Percentiles rank a stretch among this genome's conserved stretches.
Conservation (phyloP, 345 rosid genomes). For the Atalantia buxifolia region DNA sequence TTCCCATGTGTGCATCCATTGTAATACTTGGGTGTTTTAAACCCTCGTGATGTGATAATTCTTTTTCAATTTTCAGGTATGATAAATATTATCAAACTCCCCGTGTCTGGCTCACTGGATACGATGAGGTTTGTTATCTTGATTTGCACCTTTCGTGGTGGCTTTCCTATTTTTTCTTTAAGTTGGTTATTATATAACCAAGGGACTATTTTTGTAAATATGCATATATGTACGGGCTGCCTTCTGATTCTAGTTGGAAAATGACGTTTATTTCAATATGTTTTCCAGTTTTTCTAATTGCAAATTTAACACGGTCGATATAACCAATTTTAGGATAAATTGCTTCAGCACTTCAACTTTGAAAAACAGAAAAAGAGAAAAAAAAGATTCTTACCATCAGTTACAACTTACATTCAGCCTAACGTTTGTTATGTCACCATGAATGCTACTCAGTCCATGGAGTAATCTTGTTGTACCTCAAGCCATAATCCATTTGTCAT, state of each 20-base stretch:
- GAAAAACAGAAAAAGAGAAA: background rate
- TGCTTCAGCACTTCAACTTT: background rate
- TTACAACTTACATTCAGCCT: background rate
- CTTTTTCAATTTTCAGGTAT: constrained; percentile 46
- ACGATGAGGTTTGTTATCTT: constrained; percentile 64
- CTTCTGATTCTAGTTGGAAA: background rate
- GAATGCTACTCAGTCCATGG: background rate
- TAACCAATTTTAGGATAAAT: background rate
- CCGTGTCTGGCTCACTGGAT: constrained; percentile 92
- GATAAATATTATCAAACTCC: constrained; percentile 95
- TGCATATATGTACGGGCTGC: background rate
- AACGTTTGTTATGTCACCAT: background rate
- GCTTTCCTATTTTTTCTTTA: background rate
- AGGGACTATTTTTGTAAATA: background rate
- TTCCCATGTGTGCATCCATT: background rate
- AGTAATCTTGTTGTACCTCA: background rate
- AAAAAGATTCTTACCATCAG: background rate
- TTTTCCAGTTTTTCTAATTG: background rate
- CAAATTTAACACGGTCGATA: background rate
- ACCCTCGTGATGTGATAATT: constrained; percentile 8
- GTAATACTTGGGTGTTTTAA: background rate
- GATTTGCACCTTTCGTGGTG: background rate
- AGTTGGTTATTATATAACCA: background rate
- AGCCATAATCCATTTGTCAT: background rate
- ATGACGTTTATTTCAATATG: background rate